Conservation (phyloP, 1,139 yeast species). For the Nakaseomyces sp. region DNA sequence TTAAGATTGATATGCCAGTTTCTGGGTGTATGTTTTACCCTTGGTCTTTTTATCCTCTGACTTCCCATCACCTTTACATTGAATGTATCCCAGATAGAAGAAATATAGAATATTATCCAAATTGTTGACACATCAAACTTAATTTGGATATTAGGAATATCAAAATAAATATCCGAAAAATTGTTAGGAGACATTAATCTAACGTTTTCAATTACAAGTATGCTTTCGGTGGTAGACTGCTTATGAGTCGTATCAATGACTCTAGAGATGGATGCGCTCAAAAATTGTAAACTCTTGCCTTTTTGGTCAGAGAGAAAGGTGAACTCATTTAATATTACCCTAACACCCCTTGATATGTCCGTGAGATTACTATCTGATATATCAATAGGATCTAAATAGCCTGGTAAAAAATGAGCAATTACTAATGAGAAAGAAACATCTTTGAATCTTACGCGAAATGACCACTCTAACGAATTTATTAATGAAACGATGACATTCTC, state of each 20-base stretch:
- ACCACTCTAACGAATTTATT: conserved; percentile 14
- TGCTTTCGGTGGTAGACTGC: conserved; percentile 12
- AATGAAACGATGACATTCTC: not conserved
- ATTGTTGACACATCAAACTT: conserved; percentile 25
- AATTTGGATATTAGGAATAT: conserved; percentile 16
- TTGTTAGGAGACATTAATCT: conserved; percentile 3
- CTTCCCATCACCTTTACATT: not conserved
- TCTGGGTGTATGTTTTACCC: not conserved
- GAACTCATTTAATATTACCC: conserved; percentile 18
- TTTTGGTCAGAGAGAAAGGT: conserved; percentile 10
- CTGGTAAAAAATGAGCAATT: conserved; percentile 19
- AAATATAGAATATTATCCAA: conserved; percentile 24
- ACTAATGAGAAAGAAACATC: conserved; percentile 20
- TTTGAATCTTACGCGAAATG: conserved; percentile 21
- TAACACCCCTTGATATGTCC: conserved; percentile 21
- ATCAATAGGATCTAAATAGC: conserved; percentile 20
- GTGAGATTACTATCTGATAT: conserved; percentile 17
- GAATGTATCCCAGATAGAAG: not conserved
- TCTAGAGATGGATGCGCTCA: conserved; percentile 16
- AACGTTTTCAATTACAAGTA: conserved; percentile 16
- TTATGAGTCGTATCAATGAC: conserved; percentile 16
- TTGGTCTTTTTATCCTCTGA: not conserved
- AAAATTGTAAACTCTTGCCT: conserved; percentile 12
- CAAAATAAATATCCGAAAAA: conserved; percentile 6
- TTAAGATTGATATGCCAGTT: not conserved